A percentile compares a stretch with the other conserved stretches of the same genome.
These are phyloP conservation scores for Alloteropsis semialata DNA, from an alignment of 176 grass and related monocot species.

Conservation along the genomic window DNA sequence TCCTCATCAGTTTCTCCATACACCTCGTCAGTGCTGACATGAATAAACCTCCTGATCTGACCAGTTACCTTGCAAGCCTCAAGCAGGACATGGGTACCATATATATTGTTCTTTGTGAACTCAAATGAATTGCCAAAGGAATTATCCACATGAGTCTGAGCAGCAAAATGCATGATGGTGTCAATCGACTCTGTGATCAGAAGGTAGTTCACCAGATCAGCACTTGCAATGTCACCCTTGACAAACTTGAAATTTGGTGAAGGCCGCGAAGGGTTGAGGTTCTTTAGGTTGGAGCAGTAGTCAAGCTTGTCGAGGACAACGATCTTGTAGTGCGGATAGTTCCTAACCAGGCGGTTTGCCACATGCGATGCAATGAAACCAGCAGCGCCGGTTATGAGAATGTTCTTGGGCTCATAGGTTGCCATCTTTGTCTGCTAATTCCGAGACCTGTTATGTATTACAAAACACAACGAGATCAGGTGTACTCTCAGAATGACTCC, in stretches of 20 bases:
- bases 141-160: conserved; percentile 86
- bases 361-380: conserved; percentile 88
- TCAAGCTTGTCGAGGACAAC: conserved; percentile 81
- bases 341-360: conserved; percentile 65
- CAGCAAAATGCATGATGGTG: conserved; percentile 88
- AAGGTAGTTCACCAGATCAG: conserved; percentile 79
- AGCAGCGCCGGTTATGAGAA: conserved; percentile 72
- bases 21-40: conserved; percentile 81
- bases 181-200: conserved; percentile 73
- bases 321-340: conserved; percentile 70
- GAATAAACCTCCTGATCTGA: conserved; percentile 75
- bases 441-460: background rate
- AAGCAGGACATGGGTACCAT: conserved; percentile 76
- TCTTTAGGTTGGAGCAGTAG: too few relatives aligned
- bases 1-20: conserved; percentile 82
- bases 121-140: conserved; percentile 88
- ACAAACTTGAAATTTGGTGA: conserved; percentile 81
- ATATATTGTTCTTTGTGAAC: conserved; percentile 89
- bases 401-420: conserved; percentile 71
- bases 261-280: conserved; percentile 45
- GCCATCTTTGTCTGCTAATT: conserved; percentile 34
- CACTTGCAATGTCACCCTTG: conserved; percentile 84
- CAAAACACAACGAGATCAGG: background rate
- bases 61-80: conserved; percentile 86
- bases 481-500: background rate